phyloP scores from a whole-genome alignment of 2,329 filamentous ascomycete species.

The Rhexocercosporidium sp. region DNA sequence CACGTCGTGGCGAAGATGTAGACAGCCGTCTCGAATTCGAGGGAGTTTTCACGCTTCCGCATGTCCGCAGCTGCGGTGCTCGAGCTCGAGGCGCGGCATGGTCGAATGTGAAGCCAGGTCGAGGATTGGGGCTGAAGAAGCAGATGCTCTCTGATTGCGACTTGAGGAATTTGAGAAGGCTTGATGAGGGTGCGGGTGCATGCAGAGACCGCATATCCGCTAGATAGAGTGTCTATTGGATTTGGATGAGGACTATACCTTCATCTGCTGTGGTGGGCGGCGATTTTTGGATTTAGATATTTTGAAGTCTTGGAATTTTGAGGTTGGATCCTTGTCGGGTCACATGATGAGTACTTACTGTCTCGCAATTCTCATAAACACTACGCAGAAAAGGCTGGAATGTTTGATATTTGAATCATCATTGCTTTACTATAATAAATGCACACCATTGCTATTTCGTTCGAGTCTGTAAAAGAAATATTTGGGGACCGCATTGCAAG shows the following conservation, averaged over 20 bases:
- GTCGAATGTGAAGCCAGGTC: slow-evolving; percentile 37
- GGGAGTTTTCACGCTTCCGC: background rate
- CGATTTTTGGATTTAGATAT: background rate
- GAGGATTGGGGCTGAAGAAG: slow-evolving; percentile 53
- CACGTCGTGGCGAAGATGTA: slow-evolving; percentile 25
- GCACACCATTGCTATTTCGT: too few species aligned
- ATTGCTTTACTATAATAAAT: too few species aligned
- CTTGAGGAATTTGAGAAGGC: slow-evolving; percentile 74
- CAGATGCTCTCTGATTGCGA: slow-evolving; percentile 67
- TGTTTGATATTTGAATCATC: too few species aligned
- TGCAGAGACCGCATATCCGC: slow-evolving; percentile 40
- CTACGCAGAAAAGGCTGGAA: too few species aligned
- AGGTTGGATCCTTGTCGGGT: background rate
- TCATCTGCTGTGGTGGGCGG: background rate
- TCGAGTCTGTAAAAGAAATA: too few species aligned
- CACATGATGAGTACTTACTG: background rate
- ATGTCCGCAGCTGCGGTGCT: slow-evolving; percentile 15
- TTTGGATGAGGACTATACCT: background rate
- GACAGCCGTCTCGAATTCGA: slow-evolving; percentile 32
- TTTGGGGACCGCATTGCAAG: too few species aligned
- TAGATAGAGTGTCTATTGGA: slow-evolving; percentile 3
- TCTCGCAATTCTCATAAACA: too few species aligned
- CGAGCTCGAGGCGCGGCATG: slow-evolving; percentile 30
- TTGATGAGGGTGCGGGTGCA: slow-evolving; percentile 52
- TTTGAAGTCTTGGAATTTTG: background rate